phyloP scores from a whole-genome alignment of 345 rosid genomes.

The Citropsis articulata region DNA sequence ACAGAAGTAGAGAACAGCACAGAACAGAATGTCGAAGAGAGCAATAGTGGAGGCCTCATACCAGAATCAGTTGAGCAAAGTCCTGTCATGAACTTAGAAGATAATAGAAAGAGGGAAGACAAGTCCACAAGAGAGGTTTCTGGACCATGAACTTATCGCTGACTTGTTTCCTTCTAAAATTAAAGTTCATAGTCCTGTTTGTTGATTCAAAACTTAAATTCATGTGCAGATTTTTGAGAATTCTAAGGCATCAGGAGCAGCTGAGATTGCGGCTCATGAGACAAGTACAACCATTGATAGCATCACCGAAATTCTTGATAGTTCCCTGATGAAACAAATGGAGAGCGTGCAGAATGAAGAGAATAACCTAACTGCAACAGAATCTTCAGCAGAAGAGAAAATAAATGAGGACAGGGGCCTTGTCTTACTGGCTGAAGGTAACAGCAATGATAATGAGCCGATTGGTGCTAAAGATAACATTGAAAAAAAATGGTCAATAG shows the following conservation, averaged over 20 bases:
- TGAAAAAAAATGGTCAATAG: neutral
- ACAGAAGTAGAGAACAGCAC: neutral
- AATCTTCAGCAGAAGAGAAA: conserved; percentile 6
- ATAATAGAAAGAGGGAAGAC: conserved; percentile 9
- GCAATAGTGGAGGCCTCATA: neutral
- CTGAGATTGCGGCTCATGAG: conserved; percentile 9
- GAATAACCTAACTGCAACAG: neutral
- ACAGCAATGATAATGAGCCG: neutral
- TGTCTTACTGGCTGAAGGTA: neutral
- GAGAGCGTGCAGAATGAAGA: conserved; percentile 1
- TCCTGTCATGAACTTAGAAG: conserved; percentile 3
- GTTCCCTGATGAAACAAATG: conserved; percentile 9
- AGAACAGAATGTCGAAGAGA: conserved; percentile 5
- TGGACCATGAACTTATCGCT: neutral
- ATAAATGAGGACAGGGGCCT: neutral
- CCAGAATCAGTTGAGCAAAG: conserved; percentile 9
- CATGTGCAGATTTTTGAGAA: conserved; percentile 13
- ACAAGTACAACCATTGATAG: conserved; percentile 11
- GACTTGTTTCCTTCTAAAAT: neutral
- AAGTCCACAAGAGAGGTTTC: conserved; percentile 21
- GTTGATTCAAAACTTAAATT: neutral
- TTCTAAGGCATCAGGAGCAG: neutral
- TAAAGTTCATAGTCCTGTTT: neutral
- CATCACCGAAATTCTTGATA: neutral
- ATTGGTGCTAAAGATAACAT: neutral